A percentile compares a stretch with the other conserved stretches of the same genome.
Evolutionary conservation across 73 alveolate genomes (phyloP).

Genomic region (Stentor coeruleus): DNA sequence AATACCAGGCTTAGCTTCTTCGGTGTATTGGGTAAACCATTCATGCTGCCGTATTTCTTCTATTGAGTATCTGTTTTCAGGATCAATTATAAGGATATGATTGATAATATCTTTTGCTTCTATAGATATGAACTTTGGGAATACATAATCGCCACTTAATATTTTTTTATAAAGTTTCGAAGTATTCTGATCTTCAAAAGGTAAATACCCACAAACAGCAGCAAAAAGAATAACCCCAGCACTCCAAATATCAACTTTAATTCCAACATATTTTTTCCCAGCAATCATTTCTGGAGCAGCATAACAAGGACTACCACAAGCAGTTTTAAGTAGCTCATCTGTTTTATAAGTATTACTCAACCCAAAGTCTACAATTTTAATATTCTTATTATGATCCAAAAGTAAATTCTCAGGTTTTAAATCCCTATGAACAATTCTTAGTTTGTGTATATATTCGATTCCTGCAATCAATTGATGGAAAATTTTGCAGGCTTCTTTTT

Average conservation of each 20-base stretch:
- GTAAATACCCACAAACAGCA: slow-evolving; percentile 75
- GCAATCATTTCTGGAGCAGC: slow-evolving; percentile 98
- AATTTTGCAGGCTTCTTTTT: slow-evolving; percentile 68
- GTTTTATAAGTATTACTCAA: slow-evolving; percentile 54
- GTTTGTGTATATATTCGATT: slow-evolving; percentile 59
- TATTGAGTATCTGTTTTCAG: background rate
- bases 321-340: slow-evolving; percentile 73
- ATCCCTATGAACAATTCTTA: slow-evolving; percentile 65
- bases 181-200: slow-evolving; percentile 80
- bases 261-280: slow-evolving; percentile 78
- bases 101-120: slow-evolving; percentile 49
- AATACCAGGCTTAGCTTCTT: background rate
- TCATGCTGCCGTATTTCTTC: background rate
- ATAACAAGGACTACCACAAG: slow-evolving; percentile 99
- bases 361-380: slow-evolving; percentile 71
- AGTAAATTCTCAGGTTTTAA: slow-evolving; percentile 89
- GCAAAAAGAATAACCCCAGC: slow-evolving; percentile 83
- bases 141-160: slow-evolving; percentile 55
- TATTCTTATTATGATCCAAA: slow-evolving; percentile 45
- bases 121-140: slow-evolving; percentile 54
- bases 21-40: background rate
- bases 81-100: background rate
- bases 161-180: slow-evolving; percentile 74
- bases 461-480: slow-evolving; percentile 80
- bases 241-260: slow-evolving; percentile 81